Evolutionary conservation across 192 early-diverging fungal genomes (phyloP).

Genomic region (Backusella morwellensis): DNA sequence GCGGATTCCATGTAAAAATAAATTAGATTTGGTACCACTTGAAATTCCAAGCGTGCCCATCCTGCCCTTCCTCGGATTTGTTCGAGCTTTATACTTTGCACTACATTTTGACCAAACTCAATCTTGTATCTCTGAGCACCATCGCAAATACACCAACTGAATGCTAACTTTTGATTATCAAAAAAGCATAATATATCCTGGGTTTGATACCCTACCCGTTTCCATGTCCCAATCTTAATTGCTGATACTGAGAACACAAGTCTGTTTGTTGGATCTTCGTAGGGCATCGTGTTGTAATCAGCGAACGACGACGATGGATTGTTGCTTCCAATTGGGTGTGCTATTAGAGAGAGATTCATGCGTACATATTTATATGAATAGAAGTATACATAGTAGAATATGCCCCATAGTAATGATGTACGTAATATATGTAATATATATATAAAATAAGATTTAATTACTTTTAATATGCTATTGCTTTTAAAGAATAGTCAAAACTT

Average conservation of each 20-base stretch:
- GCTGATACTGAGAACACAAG: conserved; percentile 43
- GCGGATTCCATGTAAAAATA: conserved; percentile 44
- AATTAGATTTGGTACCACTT: conserved; percentile 34
- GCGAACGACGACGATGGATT: background rate
- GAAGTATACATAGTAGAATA: background rate
- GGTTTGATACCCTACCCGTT: conserved; percentile 51
- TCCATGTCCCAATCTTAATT: conserved; percentile 64
- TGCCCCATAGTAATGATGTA: background rate
- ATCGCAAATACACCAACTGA: conserved; percentile 62
- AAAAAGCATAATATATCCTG: conserved; percentile 55
- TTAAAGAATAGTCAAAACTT: background rate
- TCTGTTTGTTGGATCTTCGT: background rate
- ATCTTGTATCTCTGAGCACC: conserved; percentile 46
- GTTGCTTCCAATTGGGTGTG: background rate
- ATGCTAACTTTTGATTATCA: conserved; percentile 38
- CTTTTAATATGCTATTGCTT: background rate
- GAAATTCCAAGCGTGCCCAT: conserved; percentile 29
- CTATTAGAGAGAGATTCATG: background rate
- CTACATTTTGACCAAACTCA: conserved; percentile 44
- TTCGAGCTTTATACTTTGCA: conserved; percentile 45
- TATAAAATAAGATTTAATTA: background rate
- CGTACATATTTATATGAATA: background rate
- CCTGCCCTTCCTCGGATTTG: conserved; percentile 31
- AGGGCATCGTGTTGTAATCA: background rate
- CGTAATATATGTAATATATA: background rate